Conservation (phyloP, 1,284 basidiomycete genomes). For the Volvariella volvacea region DNA sequence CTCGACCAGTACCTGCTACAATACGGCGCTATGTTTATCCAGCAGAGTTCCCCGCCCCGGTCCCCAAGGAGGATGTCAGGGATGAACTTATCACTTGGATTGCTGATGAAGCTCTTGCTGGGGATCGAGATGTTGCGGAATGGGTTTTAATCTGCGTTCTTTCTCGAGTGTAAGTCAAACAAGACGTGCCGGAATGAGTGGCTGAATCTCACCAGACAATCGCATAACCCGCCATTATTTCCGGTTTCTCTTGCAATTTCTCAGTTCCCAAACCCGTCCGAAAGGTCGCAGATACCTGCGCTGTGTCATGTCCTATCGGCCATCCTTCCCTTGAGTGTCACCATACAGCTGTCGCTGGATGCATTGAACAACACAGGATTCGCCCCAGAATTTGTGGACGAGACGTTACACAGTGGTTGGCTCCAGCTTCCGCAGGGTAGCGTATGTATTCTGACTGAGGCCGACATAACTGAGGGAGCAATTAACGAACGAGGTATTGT, state of each 20-base stretch:
- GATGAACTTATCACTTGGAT: slow-evolving; percentile 64
- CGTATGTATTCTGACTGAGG: slow-evolving; percentile 55
- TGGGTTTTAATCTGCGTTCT: slow-evolving; percentile 65
- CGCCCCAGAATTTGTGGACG: slow-evolving; percentile 62
- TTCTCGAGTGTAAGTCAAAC: slow-evolving; percentile 55
- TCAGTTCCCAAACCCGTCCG: slow-evolving; percentile 43
- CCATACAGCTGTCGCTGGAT: slow-evolving; percentile 49
- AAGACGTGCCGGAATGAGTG: slow-evolving; percentile 2
- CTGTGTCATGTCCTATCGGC: slow-evolving; percentile 46
- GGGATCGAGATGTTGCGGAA: slow-evolving; percentile 69
- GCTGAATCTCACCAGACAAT: slow-evolving; percentile 44
- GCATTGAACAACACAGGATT: slow-evolving; percentile 58
- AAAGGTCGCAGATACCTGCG: slow-evolving; percentile 29
- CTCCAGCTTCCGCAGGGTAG: slow-evolving; percentile 69
- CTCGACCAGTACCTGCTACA: slow-evolving; percentile 30
- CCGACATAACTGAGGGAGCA: slow-evolving; percentile 46
- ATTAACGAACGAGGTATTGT: slow-evolving; percentile 54
- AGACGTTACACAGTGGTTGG: slow-evolving; percentile 69
- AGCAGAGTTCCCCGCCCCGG: slow-evolving; percentile 8
- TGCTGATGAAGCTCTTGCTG: slow-evolving; percentile 57
- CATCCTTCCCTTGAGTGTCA: slow-evolving; percentile 45
- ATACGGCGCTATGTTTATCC: slow-evolving; percentile 33
- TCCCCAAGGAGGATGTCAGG: slow-evolving; percentile 24
- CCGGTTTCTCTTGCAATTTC: slow-evolving; percentile 65
- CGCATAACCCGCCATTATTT: slow-evolving; percentile 59